Evolutionary conservation across 768 basidiomycete species (phyloP).

Genomic region (Rhodotorula kratochvilovae): DNA sequence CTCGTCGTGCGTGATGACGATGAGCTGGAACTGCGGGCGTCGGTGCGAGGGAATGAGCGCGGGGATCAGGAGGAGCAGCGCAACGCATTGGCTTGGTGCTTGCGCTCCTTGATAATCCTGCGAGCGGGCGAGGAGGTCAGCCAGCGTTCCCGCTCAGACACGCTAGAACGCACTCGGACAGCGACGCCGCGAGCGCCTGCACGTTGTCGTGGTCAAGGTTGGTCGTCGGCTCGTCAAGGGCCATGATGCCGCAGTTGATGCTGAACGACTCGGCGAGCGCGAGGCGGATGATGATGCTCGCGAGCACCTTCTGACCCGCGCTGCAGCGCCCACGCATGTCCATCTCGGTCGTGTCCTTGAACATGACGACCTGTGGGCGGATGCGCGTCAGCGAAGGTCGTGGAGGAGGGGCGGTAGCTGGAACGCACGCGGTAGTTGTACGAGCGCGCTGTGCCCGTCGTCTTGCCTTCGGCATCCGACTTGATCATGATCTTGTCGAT

Average conservation of each 20-base stretch:
- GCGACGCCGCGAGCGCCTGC: constrained; percentile 80
- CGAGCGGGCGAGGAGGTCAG: neutral
- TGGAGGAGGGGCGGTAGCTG: neutral
- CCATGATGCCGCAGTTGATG: constrained; percentile 94
- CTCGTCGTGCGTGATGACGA: constrained; percentile 96
- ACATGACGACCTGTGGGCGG: constrained; percentile 81
- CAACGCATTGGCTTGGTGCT: constrained; percentile 63
- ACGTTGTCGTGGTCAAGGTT: constrained; percentile 95
- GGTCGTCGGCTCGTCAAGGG: constrained; percentile 96
- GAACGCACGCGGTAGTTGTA: constrained; percentile 84
- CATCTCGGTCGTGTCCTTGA: constrained; percentile 98
- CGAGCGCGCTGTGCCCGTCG: constrained; percentile 68
- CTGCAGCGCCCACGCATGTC: constrained; percentile 99
- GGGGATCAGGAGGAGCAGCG: neutral
- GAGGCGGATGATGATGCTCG: constrained; percentile 93
- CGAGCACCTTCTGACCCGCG: constrained; percentile 97
- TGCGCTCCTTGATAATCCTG: constrained; percentile 91
- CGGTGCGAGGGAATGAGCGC: neutral
- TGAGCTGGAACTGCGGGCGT: constrained; percentile 63
- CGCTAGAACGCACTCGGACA: constrained; percentile 69
- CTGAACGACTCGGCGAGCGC: constrained; percentile 96
- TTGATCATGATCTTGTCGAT: constrained; percentile 95
- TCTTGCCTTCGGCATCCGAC: constrained; percentile 85
- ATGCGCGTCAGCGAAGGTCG: neutral
- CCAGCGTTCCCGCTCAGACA: neutral